A percentile compares a stretch with the other conserved stretches of the same genome.
Evolutionary conservation across 1,284 basidiomycete genomes (phyloP).

Genomic region (Sporisorium exsertum): DNA sequence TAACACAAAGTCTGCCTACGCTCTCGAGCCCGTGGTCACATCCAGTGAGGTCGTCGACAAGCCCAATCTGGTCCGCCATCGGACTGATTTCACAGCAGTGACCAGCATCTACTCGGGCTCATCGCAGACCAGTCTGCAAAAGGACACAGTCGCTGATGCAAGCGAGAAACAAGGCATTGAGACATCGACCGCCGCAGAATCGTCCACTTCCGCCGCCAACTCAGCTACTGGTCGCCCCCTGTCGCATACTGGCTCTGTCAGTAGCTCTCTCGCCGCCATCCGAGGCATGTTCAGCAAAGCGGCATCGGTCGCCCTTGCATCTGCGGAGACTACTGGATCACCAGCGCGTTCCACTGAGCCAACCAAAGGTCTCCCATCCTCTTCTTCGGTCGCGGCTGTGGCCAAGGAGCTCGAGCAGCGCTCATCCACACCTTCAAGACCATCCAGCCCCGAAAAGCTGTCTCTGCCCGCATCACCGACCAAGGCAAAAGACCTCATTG

Average conservation of each 20-base stretch:
- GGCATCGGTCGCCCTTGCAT: conserved; percentile 5
- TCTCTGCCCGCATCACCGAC: conserved; percentile 46
- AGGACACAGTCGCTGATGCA: conserved; percentile 19
- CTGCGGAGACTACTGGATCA: conserved; percentile 7
- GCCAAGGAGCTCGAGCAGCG: conserved; percentile 29
- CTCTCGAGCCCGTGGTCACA: conserved; percentile 27
- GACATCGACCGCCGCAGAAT: neutral
- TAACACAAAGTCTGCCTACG: conserved; percentile 10
- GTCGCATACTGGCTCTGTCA: conserved; percentile 25
- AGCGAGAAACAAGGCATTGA: neutral
- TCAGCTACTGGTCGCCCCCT: conserved; percentile 23
- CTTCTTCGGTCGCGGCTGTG: conserved; percentile 21
- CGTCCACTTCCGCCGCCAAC: conserved; percentile 5
- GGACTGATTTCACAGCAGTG: conserved; percentile 43
- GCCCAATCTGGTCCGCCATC: conserved; percentile 28
- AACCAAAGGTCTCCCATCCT: neutral
- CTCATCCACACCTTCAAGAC: conserved; percentile 19
- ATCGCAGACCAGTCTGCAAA: conserved; percentile 33
- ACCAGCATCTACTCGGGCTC: conserved; percentile 48
- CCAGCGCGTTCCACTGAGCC: conserved; percentile 3
- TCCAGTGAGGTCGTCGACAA: conserved; percentile 21
- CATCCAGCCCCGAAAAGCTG: conserved; percentile 35
- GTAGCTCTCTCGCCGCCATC: conserved; percentile 36
- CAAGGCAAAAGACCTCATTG: conserved; percentile 58
- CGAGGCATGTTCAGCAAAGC: conserved; percentile 40